Conservation (phyloP, 176 grass and related monocot genomes). For the Dendrocalamus sinicus region DNA sequence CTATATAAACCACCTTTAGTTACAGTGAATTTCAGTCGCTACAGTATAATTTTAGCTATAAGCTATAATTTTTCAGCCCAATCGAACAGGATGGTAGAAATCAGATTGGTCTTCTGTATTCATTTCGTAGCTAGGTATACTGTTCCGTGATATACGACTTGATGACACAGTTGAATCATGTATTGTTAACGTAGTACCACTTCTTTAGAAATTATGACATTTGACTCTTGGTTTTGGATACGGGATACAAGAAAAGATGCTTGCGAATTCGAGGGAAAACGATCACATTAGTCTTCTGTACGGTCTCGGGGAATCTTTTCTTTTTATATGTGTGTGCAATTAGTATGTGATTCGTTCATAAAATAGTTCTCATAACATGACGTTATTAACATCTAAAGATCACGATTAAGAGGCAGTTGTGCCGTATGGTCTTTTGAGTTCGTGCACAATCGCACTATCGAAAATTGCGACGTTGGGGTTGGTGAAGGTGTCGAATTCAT, state of each 20-base stretch:
- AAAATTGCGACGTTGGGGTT: constrained; percentile 24
- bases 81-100: no score
- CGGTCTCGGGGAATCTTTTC: neutral
- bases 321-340: neutral
- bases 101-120: neutral
- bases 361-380: no score
- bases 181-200: neutral
- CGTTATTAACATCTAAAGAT: no score
- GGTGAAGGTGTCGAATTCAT: constrained; percentile 30
- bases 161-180: neutral
- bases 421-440: constrained; percentile 26
- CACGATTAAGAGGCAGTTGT: neutral
- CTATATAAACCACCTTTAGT: no score
- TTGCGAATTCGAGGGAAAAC: neutral
- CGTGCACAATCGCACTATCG: constrained; percentile 15
- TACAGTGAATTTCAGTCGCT: no score
- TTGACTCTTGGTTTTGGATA: neutral
- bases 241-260: neutral
- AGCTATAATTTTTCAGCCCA: no score
- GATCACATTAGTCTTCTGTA: neutral
- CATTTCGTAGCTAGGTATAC: neutral
- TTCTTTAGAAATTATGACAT: neutral
- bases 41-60: no score
- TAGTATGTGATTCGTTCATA: no score
- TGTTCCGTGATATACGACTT: neutral